A percentile compares a stretch with the other conserved stretches of the same genome.
Evolutionary conservation across 164 flowering plant genomes (phyloP).

Genomic region (Hamamelis virginiana): DNA sequence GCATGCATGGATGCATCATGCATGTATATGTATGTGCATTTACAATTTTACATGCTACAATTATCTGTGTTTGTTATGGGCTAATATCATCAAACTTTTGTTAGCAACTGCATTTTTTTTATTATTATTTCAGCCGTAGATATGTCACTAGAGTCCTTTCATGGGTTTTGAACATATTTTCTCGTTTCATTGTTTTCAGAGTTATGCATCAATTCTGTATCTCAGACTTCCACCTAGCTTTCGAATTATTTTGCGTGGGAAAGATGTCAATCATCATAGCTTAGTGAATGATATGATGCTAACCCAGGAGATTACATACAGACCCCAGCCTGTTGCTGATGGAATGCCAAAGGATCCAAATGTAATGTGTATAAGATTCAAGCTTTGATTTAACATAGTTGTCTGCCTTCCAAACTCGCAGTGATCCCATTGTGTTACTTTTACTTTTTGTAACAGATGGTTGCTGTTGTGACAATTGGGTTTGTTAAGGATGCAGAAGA

Average conservation of each 20-base stretch:
- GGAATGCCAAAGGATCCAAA: constrained; percentile 41
- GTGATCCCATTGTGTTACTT: background rate
- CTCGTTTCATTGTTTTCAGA: constrained; percentile 36
- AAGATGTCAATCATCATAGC: constrained; percentile 76
- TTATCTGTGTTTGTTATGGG: too few species aligned
- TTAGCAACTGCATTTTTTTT: too few species aligned
- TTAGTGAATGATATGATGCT: constrained; percentile 78
- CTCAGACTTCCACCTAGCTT: constrained; percentile 72
- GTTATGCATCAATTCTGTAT: constrained; percentile 82
- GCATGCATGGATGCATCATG: too few species aligned
- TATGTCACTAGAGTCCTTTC: background rate
- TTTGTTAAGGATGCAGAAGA: constrained; percentile 38
- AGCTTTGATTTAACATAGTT: background rate
- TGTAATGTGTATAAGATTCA: constrained; percentile 29
- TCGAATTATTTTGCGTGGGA: constrained; percentile 67
- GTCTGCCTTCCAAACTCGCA: background rate
- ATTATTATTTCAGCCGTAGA: too few species aligned
- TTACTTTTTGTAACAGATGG: constrained; percentile 20
- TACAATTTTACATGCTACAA: too few species aligned
- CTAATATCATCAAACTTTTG: too few species aligned
- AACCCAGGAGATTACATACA: constrained; percentile 47
- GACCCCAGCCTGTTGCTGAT: constrained; percentile 47
- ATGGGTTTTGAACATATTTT: background rate
- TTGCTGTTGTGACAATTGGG: constrained; percentile 35
- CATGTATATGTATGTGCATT: too few species aligned